Percentiles rank a stretch among this genome's conserved stretches.
phyloP scores from a whole-genome alignment of 768 basidiomycete genomes.

The Lactarius sanguifluus region DNA sequence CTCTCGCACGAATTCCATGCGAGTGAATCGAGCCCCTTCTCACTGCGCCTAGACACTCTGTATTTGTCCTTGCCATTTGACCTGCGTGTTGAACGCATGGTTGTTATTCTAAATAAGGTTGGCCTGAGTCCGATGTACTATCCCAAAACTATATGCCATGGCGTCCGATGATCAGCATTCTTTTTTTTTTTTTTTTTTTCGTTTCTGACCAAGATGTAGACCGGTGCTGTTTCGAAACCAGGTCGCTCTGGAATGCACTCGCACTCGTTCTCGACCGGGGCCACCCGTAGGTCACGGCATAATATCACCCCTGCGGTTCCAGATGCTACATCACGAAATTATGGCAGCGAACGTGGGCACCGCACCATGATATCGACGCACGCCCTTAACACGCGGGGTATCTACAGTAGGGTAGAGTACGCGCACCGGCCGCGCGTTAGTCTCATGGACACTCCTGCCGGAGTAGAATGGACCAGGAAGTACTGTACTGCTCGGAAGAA shows the following conservation, averaged over 20 bases:
- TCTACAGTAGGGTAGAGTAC: conserved; percentile 74
- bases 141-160: background rate
- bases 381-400: conserved; percentile 68
- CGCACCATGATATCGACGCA: conserved; percentile 67
- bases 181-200: background rate
- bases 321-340: conserved; percentile 54
- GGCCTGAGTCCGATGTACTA: background rate
- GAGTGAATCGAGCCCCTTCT: background rate
- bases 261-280: background rate
- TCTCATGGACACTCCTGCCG: conserved; percentile 65
- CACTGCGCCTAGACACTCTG: background rate
- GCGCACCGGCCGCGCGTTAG: conserved; percentile 71
- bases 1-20: background rate
- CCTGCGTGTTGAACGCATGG: conserved; percentile 8
- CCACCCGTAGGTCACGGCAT: background rate
- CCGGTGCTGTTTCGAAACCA: background rate
- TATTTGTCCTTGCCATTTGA: background rate
- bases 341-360: conserved; percentile 53
- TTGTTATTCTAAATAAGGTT: background rate
- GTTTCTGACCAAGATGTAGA: background rate
- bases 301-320: conserved; percentile 41
- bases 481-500: conserved; percentile 30
- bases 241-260: conserved; percentile 1
- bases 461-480: background rate
- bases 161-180: background rate